Evolutionary conservation across 176 grass and related monocot genomes (phyloP).

Genomic region (Zizania latifolia): DNA sequence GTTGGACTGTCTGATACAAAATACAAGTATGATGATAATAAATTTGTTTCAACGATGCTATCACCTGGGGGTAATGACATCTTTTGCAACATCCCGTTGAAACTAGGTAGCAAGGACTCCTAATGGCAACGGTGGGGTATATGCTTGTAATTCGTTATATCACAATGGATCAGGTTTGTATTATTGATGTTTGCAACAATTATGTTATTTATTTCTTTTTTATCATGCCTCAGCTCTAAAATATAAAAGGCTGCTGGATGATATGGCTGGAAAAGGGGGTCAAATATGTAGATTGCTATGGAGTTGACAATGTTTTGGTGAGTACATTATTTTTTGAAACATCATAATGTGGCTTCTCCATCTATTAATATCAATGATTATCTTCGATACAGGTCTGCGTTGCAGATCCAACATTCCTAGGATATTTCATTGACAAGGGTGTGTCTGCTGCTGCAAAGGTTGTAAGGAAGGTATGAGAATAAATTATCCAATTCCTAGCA

Average conservation of each 20-base stretch:
- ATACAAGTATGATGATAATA: neutral
- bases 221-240: constrained; percentile 41
- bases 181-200: neutral
- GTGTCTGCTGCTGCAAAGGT: constrained; percentile 69
- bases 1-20: neutral
- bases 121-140: constrained; percentile 76
- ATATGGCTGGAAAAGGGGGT: constrained; percentile 73
- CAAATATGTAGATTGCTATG: constrained; percentile 74
- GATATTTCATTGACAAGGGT: no score
- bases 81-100: constrained; percentile 20
- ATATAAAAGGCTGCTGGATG: constrained; percentile 61
- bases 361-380: constrained; percentile 36
- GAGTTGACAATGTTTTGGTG: constrained; percentile 80
- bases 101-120: constrained; percentile 70
- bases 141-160: constrained; percentile 51
- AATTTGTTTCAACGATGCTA: neutral
- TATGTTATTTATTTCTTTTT: neutral
- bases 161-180: neutral
- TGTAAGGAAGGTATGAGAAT: constrained; percentile 54
- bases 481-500: constrained; percentile 4
- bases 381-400: constrained; percentile 54
- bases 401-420: constrained; percentile 80
- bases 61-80: neutral
- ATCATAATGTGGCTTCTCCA: neutral
- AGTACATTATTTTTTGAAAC: constrained; percentile 2